These are phyloP conservation scores for Geum urbanum DNA, from an alignment of 306 rosid genomes.

Conservation along the genomic window DNA sequence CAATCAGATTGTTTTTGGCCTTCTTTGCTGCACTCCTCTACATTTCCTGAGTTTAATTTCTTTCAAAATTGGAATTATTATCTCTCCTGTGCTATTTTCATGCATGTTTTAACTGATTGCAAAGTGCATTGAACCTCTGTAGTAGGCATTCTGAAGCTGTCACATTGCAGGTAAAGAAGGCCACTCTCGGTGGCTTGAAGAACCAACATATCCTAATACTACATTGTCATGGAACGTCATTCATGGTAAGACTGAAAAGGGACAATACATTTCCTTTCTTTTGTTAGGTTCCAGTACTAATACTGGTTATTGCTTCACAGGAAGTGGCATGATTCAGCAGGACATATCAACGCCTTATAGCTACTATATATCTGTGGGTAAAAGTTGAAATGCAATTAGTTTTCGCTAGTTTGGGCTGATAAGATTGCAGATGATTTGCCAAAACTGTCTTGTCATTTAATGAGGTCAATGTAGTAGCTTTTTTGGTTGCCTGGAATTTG, in stretches of 20 bases:
- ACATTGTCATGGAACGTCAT: slow-evolving; percentile 71
- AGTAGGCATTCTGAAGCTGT: slow-evolving; percentile 24
- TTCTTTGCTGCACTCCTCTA: background rate
- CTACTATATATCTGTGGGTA: slow-evolving; percentile 67
- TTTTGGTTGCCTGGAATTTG: too few relatives aligned
- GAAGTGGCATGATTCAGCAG: slow-evolving; percentile 63
- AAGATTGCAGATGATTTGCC: too few relatives aligned
- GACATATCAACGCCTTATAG: slow-evolving; percentile 39
- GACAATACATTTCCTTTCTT: background rate
- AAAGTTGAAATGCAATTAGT: background rate
- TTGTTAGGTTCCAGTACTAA: slow-evolving; percentile 8
- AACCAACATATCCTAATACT: slow-evolving; percentile 62
- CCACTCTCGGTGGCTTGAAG: slow-evolving; percentile 51
- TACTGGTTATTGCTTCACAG: slow-evolving; percentile 33
- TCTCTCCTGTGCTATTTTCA: background rate
- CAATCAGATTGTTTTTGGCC: background rate
- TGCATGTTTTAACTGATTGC: slow-evolving; percentile 17
- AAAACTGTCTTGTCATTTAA: too few relatives aligned
- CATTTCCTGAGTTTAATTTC: background rate
- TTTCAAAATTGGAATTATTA: background rate
- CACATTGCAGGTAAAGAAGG: slow-evolving; percentile 52
- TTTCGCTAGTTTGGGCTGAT: too few relatives aligned
- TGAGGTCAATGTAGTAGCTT: too few relatives aligned
- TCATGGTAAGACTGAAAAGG: slow-evolving; percentile 43
- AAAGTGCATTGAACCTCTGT: slow-evolving; percentile 18